Conservation (phyloP, 257 asterid species). For the Plectranthus barbatus region DNA sequence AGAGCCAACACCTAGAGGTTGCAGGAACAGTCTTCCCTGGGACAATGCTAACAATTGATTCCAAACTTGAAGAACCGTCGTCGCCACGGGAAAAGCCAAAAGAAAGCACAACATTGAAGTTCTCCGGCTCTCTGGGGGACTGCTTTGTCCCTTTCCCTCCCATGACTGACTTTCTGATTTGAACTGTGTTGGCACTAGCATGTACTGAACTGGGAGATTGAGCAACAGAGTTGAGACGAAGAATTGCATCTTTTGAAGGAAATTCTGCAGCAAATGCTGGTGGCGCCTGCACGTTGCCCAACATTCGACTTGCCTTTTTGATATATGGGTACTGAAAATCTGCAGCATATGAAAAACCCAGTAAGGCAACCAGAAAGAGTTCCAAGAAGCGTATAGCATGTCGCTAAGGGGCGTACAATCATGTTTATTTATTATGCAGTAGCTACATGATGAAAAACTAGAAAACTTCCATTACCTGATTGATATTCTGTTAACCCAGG, state of each 20-base stretch:
- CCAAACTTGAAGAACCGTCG: slow-evolving; percentile 45
- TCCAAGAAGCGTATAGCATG: neutral
- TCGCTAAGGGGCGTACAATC: too few species aligned
- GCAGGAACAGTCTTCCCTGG: slow-evolving; percentile 46
- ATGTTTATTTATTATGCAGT: neutral
- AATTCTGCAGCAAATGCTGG: slow-evolving; percentile 85
- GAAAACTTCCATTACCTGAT: slow-evolving; percentile 32
- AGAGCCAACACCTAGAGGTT: slow-evolving; percentile 36
- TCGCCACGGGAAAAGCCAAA: slow-evolving; percentile 42
- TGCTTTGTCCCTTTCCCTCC: slow-evolving; percentile 21
- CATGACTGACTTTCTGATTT: slow-evolving; percentile 14
- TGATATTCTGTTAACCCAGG: slow-evolving; percentile 23
- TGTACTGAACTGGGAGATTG: slow-evolving; percentile 41
- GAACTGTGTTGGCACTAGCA: slow-evolving; percentile 46
- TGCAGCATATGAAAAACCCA: slow-evolving; percentile 19
- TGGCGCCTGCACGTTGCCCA: slow-evolving; percentile 68
- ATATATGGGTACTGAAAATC: slow-evolving; percentile 43
- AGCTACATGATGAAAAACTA: neutral
- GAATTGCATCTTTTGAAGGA: slow-evolving; percentile 50
- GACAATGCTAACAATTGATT: slow-evolving; percentile 36
- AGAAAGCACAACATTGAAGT: slow-evolving; percentile 45
- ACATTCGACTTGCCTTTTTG: slow-evolving; percentile 58
- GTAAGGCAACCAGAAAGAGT: neutral
- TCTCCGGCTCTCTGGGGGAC: slow-evolving; percentile 29
- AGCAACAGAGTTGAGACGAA: slow-evolving; percentile 28